Conservation (phyloP, 2,329 filamentous ascomycete genomes). For the Sclerotiophoma versabilis region DNA sequence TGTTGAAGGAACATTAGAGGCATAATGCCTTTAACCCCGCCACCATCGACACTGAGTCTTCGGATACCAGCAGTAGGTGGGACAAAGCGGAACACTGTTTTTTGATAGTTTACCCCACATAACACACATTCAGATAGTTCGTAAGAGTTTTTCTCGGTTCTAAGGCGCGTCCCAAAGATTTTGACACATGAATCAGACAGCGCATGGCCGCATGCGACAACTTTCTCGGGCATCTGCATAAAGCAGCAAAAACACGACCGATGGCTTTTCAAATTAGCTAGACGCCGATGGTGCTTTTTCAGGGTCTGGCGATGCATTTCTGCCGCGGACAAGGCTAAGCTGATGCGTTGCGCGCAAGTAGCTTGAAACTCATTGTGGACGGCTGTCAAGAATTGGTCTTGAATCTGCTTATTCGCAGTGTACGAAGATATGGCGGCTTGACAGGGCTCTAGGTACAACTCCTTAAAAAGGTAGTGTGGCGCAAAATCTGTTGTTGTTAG, state of each 20-base stretch:
- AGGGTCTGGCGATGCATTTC: neutral
- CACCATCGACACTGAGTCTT: constrained; percentile 20
- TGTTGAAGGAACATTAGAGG: constrained; percentile 23
- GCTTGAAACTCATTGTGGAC: neutral
- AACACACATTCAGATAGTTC: neutral
- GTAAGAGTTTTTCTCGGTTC: neutral
- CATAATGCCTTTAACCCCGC: constrained; percentile 23
- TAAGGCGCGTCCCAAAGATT: constrained; percentile 7
- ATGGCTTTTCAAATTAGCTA: constrained; percentile 19
- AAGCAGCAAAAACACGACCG: constrained; percentile 23
- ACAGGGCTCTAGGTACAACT: neutral
- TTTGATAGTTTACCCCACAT: constrained; percentile 15
- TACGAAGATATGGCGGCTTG: neutral
- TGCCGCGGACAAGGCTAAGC: neutral
- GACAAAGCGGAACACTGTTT: constrained; percentile 14
- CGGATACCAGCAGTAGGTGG: constrained; percentile 24
- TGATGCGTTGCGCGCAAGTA: neutral
- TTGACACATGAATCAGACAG: constrained; percentile 20
- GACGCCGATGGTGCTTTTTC: constrained; percentile 5
- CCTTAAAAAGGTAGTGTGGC: neutral
- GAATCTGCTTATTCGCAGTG: neutral
- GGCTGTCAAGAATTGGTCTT: neutral
- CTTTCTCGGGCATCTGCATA: constrained; percentile 25
- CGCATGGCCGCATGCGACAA: constrained; percentile 18
- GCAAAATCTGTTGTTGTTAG: neutral